These are phyloP conservation scores for Clathrus columnatus DNA, from an alignment of 768 basidiomycete species.

Conservation along the genomic window DNA sequence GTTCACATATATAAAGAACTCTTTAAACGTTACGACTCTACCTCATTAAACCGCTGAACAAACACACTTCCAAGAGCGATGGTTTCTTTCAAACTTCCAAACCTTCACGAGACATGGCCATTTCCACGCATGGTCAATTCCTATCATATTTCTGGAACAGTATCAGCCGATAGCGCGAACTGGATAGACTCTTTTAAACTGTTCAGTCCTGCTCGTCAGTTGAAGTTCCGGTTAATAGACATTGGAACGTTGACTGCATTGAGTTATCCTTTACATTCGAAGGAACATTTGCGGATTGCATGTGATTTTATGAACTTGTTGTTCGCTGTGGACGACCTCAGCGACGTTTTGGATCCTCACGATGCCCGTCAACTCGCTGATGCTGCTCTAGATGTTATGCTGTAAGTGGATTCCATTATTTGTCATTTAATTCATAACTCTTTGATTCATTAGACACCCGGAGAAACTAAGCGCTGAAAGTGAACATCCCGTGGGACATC, in stretches of 20 bases:
- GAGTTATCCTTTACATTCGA: neutral
- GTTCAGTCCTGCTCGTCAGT: neutral
- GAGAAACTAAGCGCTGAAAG: neutral
- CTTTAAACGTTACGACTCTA: too few species aligned
- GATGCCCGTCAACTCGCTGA: neutral
- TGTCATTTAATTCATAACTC: too few species aligned
- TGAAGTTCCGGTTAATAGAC: neutral
- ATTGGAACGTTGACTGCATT: neutral
- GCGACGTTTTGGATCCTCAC: neutral
- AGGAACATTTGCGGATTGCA: neutral
- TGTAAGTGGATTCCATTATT: too few species aligned
- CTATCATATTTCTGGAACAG: neutral
- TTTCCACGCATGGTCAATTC: neutral
- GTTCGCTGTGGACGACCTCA: neutral
- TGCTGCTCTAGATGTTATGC: too few species aligned
- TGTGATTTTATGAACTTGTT: neutral
- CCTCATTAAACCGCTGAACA: too few species aligned
- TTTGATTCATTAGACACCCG: neutral
- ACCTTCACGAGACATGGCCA: constrained; percentile 1
- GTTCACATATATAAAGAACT: too few species aligned
- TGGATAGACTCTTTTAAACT: constrained; percentile 6
- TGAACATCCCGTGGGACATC: neutral
- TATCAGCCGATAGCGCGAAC: constrained; percentile 1
- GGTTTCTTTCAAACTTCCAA: constrained; percentile 1
- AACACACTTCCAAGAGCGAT: too few species aligned